Base-by-base conservation (phyloP, 2,329 filamentous ascomycete genomes). In the Fusarium sp. region DNA sequence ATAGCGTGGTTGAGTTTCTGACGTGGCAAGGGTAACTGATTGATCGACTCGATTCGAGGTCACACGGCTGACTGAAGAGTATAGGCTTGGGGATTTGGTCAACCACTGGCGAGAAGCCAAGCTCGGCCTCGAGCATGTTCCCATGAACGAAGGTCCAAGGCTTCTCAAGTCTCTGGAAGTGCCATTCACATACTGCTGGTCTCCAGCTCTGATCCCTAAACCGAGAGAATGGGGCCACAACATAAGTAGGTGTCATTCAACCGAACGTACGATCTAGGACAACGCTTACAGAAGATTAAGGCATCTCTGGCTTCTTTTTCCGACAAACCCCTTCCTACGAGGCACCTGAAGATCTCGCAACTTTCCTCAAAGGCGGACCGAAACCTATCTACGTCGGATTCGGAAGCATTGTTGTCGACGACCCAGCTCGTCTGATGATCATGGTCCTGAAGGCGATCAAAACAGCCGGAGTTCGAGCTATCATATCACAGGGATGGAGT, bases 1-100 rank as follows among this genome's bases (percentile, higher is more conserved):
- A 95, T 77, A 91, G 92, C 0, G 83, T 96, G 31, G 92, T 96
- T 1, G 94, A 96, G 79, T 92, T 94, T 88, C 94, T 95, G 88
- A 93, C 94, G 1, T 98, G 95, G 95, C 95, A 98, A 82, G 95
- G 95, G 54, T 58, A 58, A 58, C 5, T 11, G 6, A 27, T 9
- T 16, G 31, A 18, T 57, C 24, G 24, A 27, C 24, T 27, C 24
- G 24, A 27, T 27, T 27, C 24, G 24, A 27, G 24, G 24, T 27
- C 24, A 27, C 24, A 27, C 24, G 24, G 24, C 24, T 27, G 24
- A 27, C 24, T 27, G 24, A 27, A 27, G 24, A 39, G 52, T 29
- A 5, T 29, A 58, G 54, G 0, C 86, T 96, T 0, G 94, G 94
- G 1, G 94, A 95, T 79, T 84, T 96, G 22, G 89, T 95, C 72